phyloP scores from a whole-genome alignment of 23 red algal species.

The Gracilariopsis chorda region DNA sequence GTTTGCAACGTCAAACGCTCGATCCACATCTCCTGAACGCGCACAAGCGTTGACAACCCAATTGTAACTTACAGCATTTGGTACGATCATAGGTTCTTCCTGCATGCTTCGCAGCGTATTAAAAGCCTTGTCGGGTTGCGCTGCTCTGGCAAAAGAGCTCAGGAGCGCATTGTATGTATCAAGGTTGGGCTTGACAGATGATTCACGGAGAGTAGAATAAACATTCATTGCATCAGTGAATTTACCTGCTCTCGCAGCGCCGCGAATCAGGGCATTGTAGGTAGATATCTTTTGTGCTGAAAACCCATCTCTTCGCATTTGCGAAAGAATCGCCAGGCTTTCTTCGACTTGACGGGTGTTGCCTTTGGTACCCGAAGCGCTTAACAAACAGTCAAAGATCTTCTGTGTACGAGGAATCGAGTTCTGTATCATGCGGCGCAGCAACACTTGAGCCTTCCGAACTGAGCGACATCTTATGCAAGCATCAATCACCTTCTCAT shows the following conservation, averaged over 20 bases:
- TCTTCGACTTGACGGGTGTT: neutral
- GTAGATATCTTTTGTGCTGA: slow-evolving; percentile 1
- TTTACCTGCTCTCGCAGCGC: slow-evolving; percentile 31
- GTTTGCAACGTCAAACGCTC: slow-evolving; percentile 62
- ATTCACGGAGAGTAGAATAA: slow-evolving; percentile 15
- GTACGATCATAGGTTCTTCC: neutral
- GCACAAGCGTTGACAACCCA: slow-evolving; percentile 74
- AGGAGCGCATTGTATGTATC: slow-evolving; percentile 82
- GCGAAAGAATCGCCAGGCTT: neutral
- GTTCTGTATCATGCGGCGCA: neutral
- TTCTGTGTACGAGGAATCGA: slow-evolving; percentile 15
- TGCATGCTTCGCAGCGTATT: slow-evolving; percentile 64
- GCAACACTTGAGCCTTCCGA: neutral
- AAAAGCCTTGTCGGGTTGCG: slow-evolving; percentile 58
- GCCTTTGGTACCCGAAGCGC: neutral
- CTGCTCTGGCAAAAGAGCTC: slow-evolving; percentile 58
- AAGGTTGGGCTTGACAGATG: slow-evolving; percentile 49
- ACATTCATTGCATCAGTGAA: slow-evolving; percentile 49
- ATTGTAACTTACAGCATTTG: slow-evolving; percentile 67
- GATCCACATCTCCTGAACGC: slow-evolving; percentile 53
- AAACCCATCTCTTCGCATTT: slow-evolving; percentile 46
- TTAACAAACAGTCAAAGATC: slow-evolving; percentile 46
- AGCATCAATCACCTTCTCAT: slow-evolving; percentile 39
- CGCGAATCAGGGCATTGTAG: slow-evolving; percentile 57
- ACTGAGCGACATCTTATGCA: slow-evolving; percentile 20